phyloP scores from a whole-genome alignment of 2,329 filamentous ascomycete genomes.

The Colletotrichum sp. region DNA sequence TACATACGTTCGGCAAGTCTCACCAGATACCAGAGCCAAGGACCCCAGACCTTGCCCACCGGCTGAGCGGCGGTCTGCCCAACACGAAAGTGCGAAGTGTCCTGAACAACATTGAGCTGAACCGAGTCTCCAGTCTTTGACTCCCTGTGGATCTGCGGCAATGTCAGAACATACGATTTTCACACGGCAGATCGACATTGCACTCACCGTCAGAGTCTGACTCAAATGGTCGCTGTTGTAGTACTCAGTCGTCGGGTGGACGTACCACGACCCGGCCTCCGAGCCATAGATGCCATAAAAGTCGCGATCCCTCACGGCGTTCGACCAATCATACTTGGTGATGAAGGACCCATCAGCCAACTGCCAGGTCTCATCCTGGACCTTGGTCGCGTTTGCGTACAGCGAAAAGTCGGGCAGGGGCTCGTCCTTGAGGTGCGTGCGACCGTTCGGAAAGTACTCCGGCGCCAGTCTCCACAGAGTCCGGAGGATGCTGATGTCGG shows the following conservation, averaged over 20 bases:
- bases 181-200: too few relatives aligned
- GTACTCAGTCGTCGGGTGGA: conserved; percentile 16
- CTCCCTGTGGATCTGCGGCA: conserved; percentile 10
- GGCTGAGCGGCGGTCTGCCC: conserved; percentile 10
- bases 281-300: conserved; percentile 18
- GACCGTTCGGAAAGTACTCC: conserved; percentile 13
- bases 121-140: conserved; percentile 19
- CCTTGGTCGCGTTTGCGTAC: conserved; percentile 16
- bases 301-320: conserved; percentile 19
- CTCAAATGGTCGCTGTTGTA: conserved; percentile 17
- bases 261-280: conserved; percentile 15
- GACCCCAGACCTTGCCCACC: conserved; percentile 14
- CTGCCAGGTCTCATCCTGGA: conserved; percentile 22
- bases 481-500: conserved; percentile 18
- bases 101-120: conserved; percentile 18
- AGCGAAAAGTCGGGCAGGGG: conserved; percentile 18
- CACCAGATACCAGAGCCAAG: conserved; percentile 22
- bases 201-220: conserved; percentile 14
- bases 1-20: background rate
- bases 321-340: conserved; percentile 21
- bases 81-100: conserved; percentile 19
- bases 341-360: conserved; percentile 15
- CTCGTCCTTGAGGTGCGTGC: conserved; percentile 17
- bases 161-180: background rate
- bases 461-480: conserved; percentile 16